Evolutionary conservation across 2,329 filamentous ascomycete species (phyloP).

Genomic region (Pseudovirgaria hyperparasitica): DNA sequence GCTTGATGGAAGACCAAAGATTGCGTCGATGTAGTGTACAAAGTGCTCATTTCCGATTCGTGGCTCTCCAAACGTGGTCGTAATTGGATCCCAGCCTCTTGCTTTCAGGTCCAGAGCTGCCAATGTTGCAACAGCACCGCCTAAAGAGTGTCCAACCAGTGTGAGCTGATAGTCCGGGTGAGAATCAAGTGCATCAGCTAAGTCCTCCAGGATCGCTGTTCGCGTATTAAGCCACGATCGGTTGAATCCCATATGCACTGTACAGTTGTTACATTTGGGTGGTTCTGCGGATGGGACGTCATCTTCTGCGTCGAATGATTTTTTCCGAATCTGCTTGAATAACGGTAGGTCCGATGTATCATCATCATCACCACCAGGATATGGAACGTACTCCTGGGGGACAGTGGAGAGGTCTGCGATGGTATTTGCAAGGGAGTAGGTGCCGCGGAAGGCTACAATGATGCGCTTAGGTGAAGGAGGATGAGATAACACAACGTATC

Average conservation of each 20-base stretch:
- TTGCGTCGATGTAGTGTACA: slow-evolving; percentile 39
- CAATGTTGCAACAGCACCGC: slow-evolving; percentile 80
- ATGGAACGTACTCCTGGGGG: slow-evolving; percentile 83
- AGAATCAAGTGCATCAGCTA: slow-evolving; percentile 45
- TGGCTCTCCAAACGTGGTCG: slow-evolving; percentile 92
- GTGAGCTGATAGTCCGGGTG: slow-evolving; percentile 63
- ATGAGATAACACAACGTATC: slow-evolving; percentile 85
- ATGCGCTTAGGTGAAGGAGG: slow-evolving; percentile 47
- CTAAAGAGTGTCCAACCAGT: slow-evolving; percentile 81
- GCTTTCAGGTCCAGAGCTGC: slow-evolving; percentile 71
- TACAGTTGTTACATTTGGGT: slow-evolving; percentile 68
- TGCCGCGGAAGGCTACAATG: slow-evolving; percentile 82
- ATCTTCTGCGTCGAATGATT: slow-evolving; percentile 6
- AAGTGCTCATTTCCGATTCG: slow-evolving; percentile 43
- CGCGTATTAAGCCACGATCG: slow-evolving; percentile 71
- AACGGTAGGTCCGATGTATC: slow-evolving; percentile 18
- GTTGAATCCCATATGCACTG: slow-evolving; percentile 84
- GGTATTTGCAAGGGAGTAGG: slow-evolving; percentile 86
- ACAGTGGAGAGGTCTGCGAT: slow-evolving; percentile 81
- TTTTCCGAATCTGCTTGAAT: slow-evolving; percentile 7
- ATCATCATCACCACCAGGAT: slow-evolving; percentile 44
- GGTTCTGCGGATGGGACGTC: slow-evolving; percentile 18
- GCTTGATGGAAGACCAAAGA: slow-evolving; percentile 28
- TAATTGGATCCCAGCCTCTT: slow-evolving; percentile 59
- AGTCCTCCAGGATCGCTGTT: slow-evolving; percentile 51